A percentile compares a stretch with the other conserved stretches of the same genome.
Conservation (phyloP, 768 basidiomycete species). For the Serendipita sp. region DNA sequence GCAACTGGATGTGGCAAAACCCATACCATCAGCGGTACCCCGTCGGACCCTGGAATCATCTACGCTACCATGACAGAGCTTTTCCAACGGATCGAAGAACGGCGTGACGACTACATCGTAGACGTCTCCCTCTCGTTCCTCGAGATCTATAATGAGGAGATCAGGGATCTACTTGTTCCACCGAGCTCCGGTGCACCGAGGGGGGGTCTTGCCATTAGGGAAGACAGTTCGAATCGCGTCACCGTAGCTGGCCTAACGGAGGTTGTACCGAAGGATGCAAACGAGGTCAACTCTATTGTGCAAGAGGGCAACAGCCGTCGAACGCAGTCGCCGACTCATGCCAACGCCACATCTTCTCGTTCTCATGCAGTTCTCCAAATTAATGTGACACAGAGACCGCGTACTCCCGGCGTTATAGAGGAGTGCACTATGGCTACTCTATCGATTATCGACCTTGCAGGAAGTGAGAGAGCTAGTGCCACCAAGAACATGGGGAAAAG, state of each 20-base stretch:
- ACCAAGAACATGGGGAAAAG: constrained; percentile 96
- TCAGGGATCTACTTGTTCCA: constrained; percentile 84
- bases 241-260: constrained; percentile 79
- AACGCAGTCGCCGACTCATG: constrained; percentile 88
- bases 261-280: constrained; percentile 62
- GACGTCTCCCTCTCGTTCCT: constrained; percentile 90
- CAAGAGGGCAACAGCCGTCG: constrained; percentile 74
- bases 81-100: constrained; percentile 82
- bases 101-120: constrained; percentile 67
- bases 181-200: constrained; percentile 44
- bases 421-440: constrained; percentile 76
- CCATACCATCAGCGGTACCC: constrained; percentile 92
- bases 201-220: constrained; percentile 84
- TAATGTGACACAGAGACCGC: constrained; percentile 74
- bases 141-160: constrained; percentile 99
- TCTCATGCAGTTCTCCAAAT: constrained; percentile 97
- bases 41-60: constrained; percentile 79
- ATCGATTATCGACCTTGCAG: constrained; percentile 95
- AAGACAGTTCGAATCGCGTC: constrained; percentile 67
- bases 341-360: constrained; percentile 91
- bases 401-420: constrained; percentile 73
- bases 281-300: constrained; percentile 91
- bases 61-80: constrained; percentile 96
- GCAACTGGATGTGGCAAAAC: constrained; percentile 99
- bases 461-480: constrained; percentile 91